Conservation (phyloP, 2,329 filamentous ascomycete genomes). For the Calonectria naviculata region DNA sequence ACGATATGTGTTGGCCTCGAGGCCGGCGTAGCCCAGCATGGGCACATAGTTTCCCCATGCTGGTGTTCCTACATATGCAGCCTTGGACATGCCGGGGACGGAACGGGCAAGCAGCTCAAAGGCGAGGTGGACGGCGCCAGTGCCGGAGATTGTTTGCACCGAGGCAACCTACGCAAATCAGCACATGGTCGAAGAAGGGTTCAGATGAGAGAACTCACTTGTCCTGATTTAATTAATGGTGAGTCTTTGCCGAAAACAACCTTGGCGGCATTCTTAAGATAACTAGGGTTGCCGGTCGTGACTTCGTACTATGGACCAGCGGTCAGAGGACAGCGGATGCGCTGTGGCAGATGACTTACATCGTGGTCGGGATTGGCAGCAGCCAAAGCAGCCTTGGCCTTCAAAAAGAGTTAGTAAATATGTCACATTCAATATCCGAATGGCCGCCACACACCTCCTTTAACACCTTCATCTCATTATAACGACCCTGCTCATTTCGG, state of each 20-base stretch:
- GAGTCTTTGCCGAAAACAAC: slow-evolving; percentile 44
- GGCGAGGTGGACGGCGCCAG: slow-evolving; percentile 50
- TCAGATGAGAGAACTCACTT: slow-evolving; percentile 2
- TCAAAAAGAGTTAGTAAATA: background rate
- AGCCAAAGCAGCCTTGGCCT: slow-evolving; percentile 39
- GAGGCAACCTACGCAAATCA: slow-evolving; percentile 39
- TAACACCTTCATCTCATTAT: slow-evolving; percentile 44
- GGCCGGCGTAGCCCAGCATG: slow-evolving; percentile 43
- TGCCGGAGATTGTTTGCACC: slow-evolving; percentile 52
- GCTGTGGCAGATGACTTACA: slow-evolving; percentile 24
- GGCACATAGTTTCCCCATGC: slow-evolving; percentile 49
- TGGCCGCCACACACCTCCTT: slow-evolving; percentile 16
- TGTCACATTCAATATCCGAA: background rate
- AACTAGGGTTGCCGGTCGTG: slow-evolving; percentile 46
- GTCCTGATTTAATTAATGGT: background rate
- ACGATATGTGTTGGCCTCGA: slow-evolving; percentile 42
- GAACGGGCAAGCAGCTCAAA: slow-evolving; percentile 43
- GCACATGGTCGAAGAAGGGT: background rate
- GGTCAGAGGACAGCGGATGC: background rate
- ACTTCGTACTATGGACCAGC: slow-evolving; percentile 43
- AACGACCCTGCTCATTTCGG: slow-evolving; percentile 45
- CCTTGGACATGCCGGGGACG: slow-evolving; percentile 29
- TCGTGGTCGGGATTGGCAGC: slow-evolving; percentile 39
- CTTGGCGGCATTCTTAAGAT: slow-evolving; percentile 41
- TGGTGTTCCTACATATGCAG: slow-evolving; percentile 41